Base-by-base conservation (phyloP, 768 basidiomycete species). In the Auriscalpium vulgare region DNA sequence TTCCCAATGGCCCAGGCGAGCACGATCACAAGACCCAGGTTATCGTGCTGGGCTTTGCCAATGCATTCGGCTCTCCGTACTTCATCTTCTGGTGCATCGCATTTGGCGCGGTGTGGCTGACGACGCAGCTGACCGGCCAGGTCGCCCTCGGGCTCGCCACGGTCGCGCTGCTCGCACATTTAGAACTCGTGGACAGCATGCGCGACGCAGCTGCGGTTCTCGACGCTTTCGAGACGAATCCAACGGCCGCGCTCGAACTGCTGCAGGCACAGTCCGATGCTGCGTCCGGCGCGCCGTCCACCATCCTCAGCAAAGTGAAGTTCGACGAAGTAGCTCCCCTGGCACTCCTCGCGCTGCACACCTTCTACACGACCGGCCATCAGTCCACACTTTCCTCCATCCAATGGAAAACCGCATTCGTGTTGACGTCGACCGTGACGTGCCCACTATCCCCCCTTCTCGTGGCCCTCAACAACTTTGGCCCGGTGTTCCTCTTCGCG, bases 371-470 rank as follows among this genome's bases (percentile, higher is more conserved):
- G 0, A 97, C 95, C 0, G 95, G 97, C 2, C 97, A 99, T 65
- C 94, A 98, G 70, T 79, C 93, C 1, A 86, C 86, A 3, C 76
- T 98, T 40, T 80, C 91, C 1, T 88, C 91, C 3, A 81, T 99
- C 45, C 95, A 98, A 62, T 99, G 95, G 97, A 97, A 97, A 68
- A 72, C 87, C 1, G 95, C 89, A 8, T 99, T 98, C 70, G 68
- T 97, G 34, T 77, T 99, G 54, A 81, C 83, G 2, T 73, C 81
- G 3, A 82, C 77, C 0, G 74, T 93, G 46, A 74, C 71, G 10
- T 92, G 91, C 66, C 85, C 88, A 0, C 80, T 83, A 63, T 85
- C 94, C 0, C 85, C 85, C 0, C 47, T 88, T 2, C 84, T 91
- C 23, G 85, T 93, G 6, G 68, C 80, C 3, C 68, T 87, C 57